Conservation (phyloP, 2,329 filamentous ascomycete species). For the Verticillium nubilum region DNA sequence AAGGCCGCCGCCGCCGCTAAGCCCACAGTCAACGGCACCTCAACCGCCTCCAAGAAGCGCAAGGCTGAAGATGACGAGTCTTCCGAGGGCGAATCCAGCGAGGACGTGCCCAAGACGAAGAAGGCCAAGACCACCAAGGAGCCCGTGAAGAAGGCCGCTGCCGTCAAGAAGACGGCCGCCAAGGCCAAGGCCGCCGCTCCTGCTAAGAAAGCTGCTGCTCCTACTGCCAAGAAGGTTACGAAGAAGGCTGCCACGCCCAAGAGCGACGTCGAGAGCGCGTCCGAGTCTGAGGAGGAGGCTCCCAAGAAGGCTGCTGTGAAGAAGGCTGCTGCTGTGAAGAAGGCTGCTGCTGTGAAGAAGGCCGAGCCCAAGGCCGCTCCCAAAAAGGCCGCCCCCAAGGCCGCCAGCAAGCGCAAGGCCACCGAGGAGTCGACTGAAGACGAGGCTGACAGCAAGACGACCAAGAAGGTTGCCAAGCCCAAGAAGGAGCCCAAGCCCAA, state of each 20-base stretch:
- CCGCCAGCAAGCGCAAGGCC: constrained; percentile 6
- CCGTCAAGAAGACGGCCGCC: constrained; percentile 11
- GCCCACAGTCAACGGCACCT: constrained; percentile 10
- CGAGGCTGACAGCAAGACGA: constrained; percentile 13
- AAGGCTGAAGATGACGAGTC: constrained; percentile 8
- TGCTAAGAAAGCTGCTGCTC: constrained; percentile 5
- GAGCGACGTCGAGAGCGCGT: constrained; percentile 10
- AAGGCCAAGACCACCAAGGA: constrained; percentile 11
- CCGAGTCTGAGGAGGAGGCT: constrained; percentile 2
- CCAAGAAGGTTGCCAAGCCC: constrained; percentile 28
- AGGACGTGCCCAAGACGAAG: constrained; percentile 13
- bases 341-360: constrained; percentile 1
- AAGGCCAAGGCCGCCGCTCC: constrained; percentile 8
- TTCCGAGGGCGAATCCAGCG: constrained; percentile 8
- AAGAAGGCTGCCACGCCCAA: constrained; percentile 6
- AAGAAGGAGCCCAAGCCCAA: constrained; percentile 59
- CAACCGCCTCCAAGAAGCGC: constrained; percentile 12
- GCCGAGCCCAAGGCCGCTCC: constrained; percentile 2
- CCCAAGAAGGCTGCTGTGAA: constrained; percentile 13
- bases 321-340: constrained; percentile 4
- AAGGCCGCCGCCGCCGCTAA: constrained; percentile 12
- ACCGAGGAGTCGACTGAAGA: background rate
- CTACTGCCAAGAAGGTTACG: constrained; percentile 2
- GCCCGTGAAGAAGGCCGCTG: constrained; percentile 5
- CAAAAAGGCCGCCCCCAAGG: background rate